Evolutionary conservation across 1,284 basidiomycete genomes (phyloP), one percentile per base, ranked within the genome.

Genomic region (Veloporphyrellus conicus): DNA sequence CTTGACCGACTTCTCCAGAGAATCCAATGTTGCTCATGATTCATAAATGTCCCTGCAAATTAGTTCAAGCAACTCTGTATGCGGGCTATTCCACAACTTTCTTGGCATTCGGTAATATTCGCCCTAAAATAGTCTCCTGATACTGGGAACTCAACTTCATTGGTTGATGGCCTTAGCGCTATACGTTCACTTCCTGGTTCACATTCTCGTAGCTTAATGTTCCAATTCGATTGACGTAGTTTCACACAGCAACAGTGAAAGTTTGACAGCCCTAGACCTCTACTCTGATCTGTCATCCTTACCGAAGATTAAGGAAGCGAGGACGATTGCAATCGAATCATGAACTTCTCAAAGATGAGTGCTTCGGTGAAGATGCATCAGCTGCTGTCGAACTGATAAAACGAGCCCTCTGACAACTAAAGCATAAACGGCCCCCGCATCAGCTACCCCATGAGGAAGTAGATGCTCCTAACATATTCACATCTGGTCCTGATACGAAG

Each of bases 241-340:
- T 10, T 19, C 50, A 29, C 47, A 41, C 57, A 82, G 82, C 79
- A 10, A 70, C 75, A 0, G 43, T 60, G 6, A 71, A 70, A 8
- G 77, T 10, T 61, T 83, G 6, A 71, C 75, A 51, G 58, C 66
- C 3, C 69, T 88, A 3, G 79, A 84, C 44, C 66, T 87, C 3
- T 89, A 90, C 57, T 68, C 71, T 4, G 70, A 76, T 35, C 71
- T 90, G 16, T 65, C 69, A 1, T 70, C 76, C 14, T 68, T 89
- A 55, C 87, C 87, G 1, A 90, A 90, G 61, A 64, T 69, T 19
- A 75, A 78, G 25, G 69, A 57, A 3, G 71, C 71, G 72, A 49
- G 72, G 74, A 45, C 68, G 66, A 36, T 43, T 20, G n/a, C 32
- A 41, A 19, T 32, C 28, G 5, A 18, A 12, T 6, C 35, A 45